Evolutionary conservation across 176 grass and related monocot genomes (phyloP).

Genomic region (Cenchrus fungigraminus): DNA sequence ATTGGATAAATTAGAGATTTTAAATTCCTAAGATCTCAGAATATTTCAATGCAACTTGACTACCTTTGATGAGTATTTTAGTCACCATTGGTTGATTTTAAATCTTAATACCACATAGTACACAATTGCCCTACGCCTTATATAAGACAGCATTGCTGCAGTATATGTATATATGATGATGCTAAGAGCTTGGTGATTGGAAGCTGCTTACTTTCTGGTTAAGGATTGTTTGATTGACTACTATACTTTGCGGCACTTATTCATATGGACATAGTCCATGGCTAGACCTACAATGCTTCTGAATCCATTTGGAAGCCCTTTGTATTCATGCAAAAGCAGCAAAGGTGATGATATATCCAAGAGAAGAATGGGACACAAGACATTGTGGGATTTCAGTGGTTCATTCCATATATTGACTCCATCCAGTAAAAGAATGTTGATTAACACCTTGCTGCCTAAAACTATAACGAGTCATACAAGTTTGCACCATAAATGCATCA

Average conservation of each 20-base stretch:
- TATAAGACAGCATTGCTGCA: neutral
- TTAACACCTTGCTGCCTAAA: neutral
- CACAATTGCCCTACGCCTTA: neutral
- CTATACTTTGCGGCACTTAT: neutral
- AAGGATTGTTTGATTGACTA: neutral
- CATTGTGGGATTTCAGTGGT: no score
- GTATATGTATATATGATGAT: slow-evolving; percentile 10
- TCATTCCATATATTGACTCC: no score
- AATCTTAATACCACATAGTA: neutral
- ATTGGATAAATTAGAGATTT: neutral
- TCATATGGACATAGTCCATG: neutral
- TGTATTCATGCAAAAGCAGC: neutral
- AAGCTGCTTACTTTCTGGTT: neutral
- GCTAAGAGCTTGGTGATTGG: neutral
- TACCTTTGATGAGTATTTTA: neutral
- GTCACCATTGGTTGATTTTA: neutral
- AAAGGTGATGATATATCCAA: neutral
- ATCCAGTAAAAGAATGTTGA: neutral
- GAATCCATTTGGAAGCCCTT: neutral
- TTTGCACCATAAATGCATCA: neutral
- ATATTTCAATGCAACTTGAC: neutral
- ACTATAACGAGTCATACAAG: neutral
- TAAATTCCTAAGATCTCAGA: neutral
- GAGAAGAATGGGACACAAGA: no score
- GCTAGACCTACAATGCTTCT: neutral